Percentiles rank a stretch among this genome's conserved stretches.
Conservation (phyloP, 768 basidiomycete genomes). For the Kwoniella europaea region DNA sequence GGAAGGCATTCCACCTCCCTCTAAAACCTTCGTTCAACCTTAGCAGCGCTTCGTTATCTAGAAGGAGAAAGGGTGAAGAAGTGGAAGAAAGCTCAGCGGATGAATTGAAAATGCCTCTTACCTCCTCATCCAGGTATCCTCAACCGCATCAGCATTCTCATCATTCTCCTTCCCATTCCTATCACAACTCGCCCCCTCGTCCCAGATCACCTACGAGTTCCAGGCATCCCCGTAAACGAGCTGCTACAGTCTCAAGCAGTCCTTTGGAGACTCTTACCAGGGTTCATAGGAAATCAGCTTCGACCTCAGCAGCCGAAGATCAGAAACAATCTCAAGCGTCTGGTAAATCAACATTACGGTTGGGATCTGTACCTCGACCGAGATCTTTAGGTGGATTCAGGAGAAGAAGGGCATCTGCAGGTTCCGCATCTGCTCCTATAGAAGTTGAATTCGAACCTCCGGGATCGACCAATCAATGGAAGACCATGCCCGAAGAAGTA, state of each 20-base stretch:
- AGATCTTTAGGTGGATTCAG: conserved; percentile 19
- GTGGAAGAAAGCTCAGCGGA: conserved; percentile 24
- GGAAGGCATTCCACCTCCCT: conserved; percentile 27
- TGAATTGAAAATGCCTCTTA: conserved; percentile 13
- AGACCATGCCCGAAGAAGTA: conserved; percentile 36
- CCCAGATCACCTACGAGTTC: not conserved
- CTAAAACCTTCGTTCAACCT: conserved; percentile 25
- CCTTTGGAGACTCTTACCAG: not conserved
- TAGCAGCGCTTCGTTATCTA: not conserved
- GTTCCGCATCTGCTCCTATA: conserved; percentile 9
- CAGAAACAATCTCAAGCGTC: conserved; percentile 1
- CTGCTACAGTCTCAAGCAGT: conserved; percentile 1
- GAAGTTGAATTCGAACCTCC: conserved; percentile 22
- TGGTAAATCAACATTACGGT: not conserved
- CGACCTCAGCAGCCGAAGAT: conserved; percentile 9
- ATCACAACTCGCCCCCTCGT: conserved; percentile 2
- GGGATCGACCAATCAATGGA: conserved; percentile 29
- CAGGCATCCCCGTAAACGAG: conserved; percentile 5
- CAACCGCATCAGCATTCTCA: not conserved
- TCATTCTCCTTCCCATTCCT: not conserved
- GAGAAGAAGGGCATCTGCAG: conserved; percentile 26
- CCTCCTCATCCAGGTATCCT: conserved; percentile 14
- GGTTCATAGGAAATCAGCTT: conserved; percentile 8
- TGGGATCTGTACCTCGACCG: conserved; percentile 4
- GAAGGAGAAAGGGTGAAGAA: conserved; percentile 10